Percentiles rank a stretch among this genome's conserved stretches.
Conservation (phyloP, 1,284 basidiomycete species). For the Heterobasidion occidentale region DNA sequence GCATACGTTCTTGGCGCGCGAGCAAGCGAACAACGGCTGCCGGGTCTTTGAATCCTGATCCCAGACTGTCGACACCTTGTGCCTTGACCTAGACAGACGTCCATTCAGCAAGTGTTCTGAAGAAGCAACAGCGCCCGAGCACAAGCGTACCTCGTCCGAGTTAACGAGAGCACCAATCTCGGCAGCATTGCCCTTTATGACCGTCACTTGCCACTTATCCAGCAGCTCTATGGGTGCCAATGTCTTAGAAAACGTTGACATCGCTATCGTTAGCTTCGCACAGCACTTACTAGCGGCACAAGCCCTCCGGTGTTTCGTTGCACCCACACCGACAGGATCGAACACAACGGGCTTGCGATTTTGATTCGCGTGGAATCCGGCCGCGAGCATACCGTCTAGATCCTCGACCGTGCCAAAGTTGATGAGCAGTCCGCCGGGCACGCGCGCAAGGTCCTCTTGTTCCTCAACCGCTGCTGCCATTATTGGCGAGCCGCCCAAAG, state of each 20-base stretch:
- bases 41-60: slow-evolving; percentile 72
- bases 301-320: slow-evolving; percentile 64
- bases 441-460: slow-evolving; percentile 71
- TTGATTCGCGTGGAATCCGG: slow-evolving; percentile 67
- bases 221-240: slow-evolving; percentile 48
- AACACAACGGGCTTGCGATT: slow-evolving; percentile 80
- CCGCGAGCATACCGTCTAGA: slow-evolving; percentile 76
- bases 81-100: slow-evolving; percentile 46
- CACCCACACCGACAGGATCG: slow-evolving; percentile 92
- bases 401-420: slow-evolving; percentile 88
- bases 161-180: slow-evolving; percentile 80
- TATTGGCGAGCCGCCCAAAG: slow-evolving; percentile 86
- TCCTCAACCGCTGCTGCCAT: slow-evolving; percentile 86
- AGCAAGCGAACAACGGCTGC: slow-evolving; percentile 61
- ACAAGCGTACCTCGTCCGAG: slow-evolving; percentile 52
- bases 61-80: slow-evolving; percentile 87
- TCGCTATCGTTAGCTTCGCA: too few species aligned
- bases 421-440: slow-evolving; percentile 69
- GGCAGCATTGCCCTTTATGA: slow-evolving; percentile 94
- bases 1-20: slow-evolving; percentile 70
- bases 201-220: slow-evolving; percentile 80
- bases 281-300: slow-evolving; percentile 38
- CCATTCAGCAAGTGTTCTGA: not conserved
- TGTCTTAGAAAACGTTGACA: too few species aligned
- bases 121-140: slow-evolving; percentile 1